Base-by-base conservation (phyloP, 148 eudicot species). In the Drosera capensis region DNA sequence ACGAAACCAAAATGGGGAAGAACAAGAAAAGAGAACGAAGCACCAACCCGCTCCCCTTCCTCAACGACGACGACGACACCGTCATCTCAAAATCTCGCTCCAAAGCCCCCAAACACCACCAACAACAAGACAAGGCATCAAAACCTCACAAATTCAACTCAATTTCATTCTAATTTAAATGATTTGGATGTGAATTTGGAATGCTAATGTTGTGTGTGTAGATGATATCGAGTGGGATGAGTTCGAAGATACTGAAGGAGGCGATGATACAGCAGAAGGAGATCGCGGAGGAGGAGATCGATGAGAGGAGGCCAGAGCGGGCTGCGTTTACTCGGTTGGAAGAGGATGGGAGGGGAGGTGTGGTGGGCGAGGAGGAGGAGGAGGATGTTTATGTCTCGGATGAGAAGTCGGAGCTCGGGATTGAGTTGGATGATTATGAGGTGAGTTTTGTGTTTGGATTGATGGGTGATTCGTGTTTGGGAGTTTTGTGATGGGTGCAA, bases 261-360 rank as follows among this genome's bases (percentile, higher is more conserved):
- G 97, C 97, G 2, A 48, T 65, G 1, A 42, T 68, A 23, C 97
- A 90, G 72, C 95, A 84, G 60, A 84, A 70, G 59, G 95, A 88
- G 42, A 58, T 88, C 18, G 17, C 41, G 22, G 63, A 77, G 34
- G 80, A 75, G 36, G 97, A 84, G 58, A 65, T 59, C 8, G 74
- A 68, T 3, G 66, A 45, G 34, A 46, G 52, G 20, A 61, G 71
- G 19, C 64, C 62, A 31, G 48, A 22, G 13, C 7, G 40, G 5
- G 15, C 61, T 5, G 65, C 49, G 0, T 63, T 72, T 45, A 20
- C 62, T 12, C 36, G 40, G 18, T 16, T 14, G 14, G 14, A 3
- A 11, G 53, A 15, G 15, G 46, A 19, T 25, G 40, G 66, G 13
- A 49, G 66, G 5, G 30, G 66, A 13, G 52, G 66, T 5, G 30